Percentiles rank a stretch among this genome's conserved stretches.
These are phyloP conservation scores for Spathaspora girioi DNA, from an alignment of 805 yeast species.

Conservation along the genomic window DNA sequence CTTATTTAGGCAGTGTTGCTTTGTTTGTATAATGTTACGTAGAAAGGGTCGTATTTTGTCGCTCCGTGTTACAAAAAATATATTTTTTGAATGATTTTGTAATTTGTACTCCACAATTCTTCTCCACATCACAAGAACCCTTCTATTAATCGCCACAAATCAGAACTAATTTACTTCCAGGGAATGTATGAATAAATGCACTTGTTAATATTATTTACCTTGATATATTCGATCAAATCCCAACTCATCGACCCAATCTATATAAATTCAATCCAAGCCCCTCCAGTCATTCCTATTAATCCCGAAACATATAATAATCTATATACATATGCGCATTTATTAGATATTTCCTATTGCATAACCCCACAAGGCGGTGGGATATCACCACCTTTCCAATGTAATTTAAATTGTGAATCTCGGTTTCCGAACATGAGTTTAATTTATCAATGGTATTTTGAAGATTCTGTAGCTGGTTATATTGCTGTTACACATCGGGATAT, in stretches of 20 bases:
- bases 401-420: slow-evolving; percentile 26
- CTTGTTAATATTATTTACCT: neutral
- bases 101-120: neutral
- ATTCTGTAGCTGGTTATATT: slow-evolving; percentile 37
- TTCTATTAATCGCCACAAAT: neutral
- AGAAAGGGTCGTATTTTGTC: no score
- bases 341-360: slow-evolving; percentile 43
- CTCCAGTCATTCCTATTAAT: slow-evolving; percentile 17
- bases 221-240: neutral
- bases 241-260: neutral
- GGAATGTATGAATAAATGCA: neutral
- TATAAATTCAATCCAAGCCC: slow-evolving; percentile 1
- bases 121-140: neutral
- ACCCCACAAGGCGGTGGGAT: slow-evolving; percentile 21
- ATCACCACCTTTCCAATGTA: slow-evolving; percentile 37
- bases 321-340: slow-evolving; percentile 37
- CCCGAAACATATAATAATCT: slow-evolving; percentile 22
- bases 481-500: slow-evolving; percentile 27
- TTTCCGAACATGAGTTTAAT: slow-evolving; percentile 36
- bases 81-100: neutral
- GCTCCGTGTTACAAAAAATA: neutral
- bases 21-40: no score
- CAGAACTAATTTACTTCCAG: neutral
- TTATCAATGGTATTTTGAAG: slow-evolving; percentile 39
- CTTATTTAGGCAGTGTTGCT: no score